phyloP scores from a whole-genome alignment of 2,329 filamentous ascomycete genomes.

The Aspergillus candidus region DNA sequence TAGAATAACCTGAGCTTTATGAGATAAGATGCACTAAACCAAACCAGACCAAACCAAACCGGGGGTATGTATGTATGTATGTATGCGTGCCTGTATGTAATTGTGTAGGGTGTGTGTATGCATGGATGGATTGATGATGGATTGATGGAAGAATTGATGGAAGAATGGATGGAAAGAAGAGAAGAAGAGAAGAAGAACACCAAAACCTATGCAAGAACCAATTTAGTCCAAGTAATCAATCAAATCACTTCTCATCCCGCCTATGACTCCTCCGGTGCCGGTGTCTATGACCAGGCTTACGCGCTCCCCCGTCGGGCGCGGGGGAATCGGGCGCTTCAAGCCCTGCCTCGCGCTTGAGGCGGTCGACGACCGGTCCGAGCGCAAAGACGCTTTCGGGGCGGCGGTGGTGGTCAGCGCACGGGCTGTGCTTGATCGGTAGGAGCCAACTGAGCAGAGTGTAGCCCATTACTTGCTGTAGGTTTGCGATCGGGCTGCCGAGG shows the following conservation, averaged over 20 bases:
- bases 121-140: too few species aligned
- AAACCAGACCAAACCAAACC: too few species aligned
- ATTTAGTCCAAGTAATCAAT: background rate
- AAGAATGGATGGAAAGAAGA: background rate
- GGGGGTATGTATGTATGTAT: too few species aligned
- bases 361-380: slow-evolving; percentile 56
- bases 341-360: slow-evolving; percentile 47
- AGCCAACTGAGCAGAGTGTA: slow-evolving; percentile 67
- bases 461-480: slow-evolving; percentile 79
- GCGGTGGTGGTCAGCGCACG: slow-evolving; percentile 65
- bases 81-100: too few species aligned
- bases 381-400: slow-evolving; percentile 61
- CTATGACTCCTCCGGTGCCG: slow-evolving; percentile 10
- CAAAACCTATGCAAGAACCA: background rate
- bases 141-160: too few species aligned
- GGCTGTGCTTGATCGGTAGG: slow-evolving; percentile 67
- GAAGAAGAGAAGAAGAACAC: background rate
- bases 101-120: too few species aligned
- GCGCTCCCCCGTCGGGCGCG: background rate
- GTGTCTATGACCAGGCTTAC: slow-evolving; percentile 2
- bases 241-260: too few species aligned
- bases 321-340: slow-evolving; percentile 16
- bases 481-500: slow-evolving; percentile 57
- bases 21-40: too few species aligned
- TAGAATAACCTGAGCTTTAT: too few species aligned